Evolutionary conservation across 345 rosid genomes (phyloP), one percentile per base, ranked within the genome.

Genomic region (Syzygium grande): DNA sequence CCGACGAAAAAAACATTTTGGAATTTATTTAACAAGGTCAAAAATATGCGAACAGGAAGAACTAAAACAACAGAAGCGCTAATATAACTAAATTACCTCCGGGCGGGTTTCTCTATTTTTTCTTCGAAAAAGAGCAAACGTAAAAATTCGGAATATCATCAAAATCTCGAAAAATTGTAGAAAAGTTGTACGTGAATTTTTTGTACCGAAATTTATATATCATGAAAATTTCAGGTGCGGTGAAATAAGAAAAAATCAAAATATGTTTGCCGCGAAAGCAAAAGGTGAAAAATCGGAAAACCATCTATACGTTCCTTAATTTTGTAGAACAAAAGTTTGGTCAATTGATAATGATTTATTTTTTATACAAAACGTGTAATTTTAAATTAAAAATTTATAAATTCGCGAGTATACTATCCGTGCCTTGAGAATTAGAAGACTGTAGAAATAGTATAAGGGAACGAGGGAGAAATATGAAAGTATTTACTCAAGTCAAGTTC

Each of bases 371-470:
- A 13, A 1, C 15, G 53, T 52, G 53, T 52, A 12, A 52, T 52
- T 12, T 52, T 52, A 3, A 3, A 52, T 52, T 3, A 52, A 10
- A 52, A 13, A 52, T 12, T 52, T 2, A 27, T 43, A 59, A 27
- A 10, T 25, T 27, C 1, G 30, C 7, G 1, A 59, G 30, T 27
- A 59, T 27, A 27, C 5, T 25, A 11, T 29, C 16, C 16, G 0
- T 59, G 7, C 27, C 65, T 59, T 1, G 4, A 25, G 65, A 27
- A 59, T 27, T 59, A 59, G 7, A 59, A 59, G 65, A 11, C 15
- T 59, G 11, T 14, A 14, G 11, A 25, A 58, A 0, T 14, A 4
- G 6, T n/a, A 0, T 25, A 23, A 25, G 3, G 15, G 25, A 58
- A 25, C 11, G 65, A 25, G n/a, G 23, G 65, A 58, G 65, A 25